Base-by-base conservation (phyloP, 768 basidiomycete genomes). In the Xanthoconium stramineum region DNA sequence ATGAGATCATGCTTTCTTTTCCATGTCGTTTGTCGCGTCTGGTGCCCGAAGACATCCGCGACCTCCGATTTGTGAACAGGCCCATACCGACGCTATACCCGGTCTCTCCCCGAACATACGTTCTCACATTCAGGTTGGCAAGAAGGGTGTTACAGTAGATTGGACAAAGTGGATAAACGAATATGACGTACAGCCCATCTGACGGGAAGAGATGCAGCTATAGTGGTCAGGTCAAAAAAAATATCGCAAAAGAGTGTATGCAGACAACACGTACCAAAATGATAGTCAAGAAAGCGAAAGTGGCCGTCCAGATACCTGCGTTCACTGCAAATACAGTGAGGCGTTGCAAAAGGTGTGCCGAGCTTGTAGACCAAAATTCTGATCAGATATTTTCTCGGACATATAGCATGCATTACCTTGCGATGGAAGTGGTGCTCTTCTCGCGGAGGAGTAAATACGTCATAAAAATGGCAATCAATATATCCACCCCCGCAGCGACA, bases 281-380 rank as follows among this genome's bases (percentile, higher is more conserved):
- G 9, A 47, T 0, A 2, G 46, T 69, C 5, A 79, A 76, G 66
- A 83, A 81, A 6, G 76, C 70, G 5, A 63, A 67, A 0, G 79
- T 79, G 57, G 85, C 83, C 15, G 82, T 75, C 14, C 78, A 79
- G 12, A 82, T 75, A 1, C 80, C 74, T 5, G 55, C 50, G 19
- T 52, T 50, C 9, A 55, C 46, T 1, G 55, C 46, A 29, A 61
- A 61, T 7, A 64, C 8, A 0, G 4, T 47, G 7, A 64, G 52
- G 17, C 55, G 55, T 38, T 55, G 55, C 6, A 63, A 47, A n/a
- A 64, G 2, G 12, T 50, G 35, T 3, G 24, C 38, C 15, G 55
- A 57, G 0, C 62, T 63, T 40, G n/a, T 35, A 6, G 14, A 33
- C 11, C 28, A 24, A 15, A 3, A 28, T 19, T 49, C n/a, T 50